A percentile compares a stretch with the other conserved stretches of the same genome.
These are phyloP conservation scores for Fraxinus paxiana DNA, from an alignment of 305 asterid genomes.

Conservation along the genomic window DNA sequence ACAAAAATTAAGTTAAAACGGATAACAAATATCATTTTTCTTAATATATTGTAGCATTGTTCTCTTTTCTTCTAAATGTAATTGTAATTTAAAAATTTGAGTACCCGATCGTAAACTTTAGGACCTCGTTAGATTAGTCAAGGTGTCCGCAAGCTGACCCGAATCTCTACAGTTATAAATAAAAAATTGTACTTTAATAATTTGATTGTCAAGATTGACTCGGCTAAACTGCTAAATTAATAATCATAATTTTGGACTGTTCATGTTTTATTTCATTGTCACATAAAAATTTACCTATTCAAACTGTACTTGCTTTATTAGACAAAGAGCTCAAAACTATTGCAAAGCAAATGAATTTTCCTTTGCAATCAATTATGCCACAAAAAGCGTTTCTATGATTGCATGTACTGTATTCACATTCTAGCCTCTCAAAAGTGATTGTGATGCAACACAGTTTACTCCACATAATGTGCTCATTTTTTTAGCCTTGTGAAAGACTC, in stretches of 20 bases:
- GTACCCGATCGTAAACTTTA: too few relatives aligned
- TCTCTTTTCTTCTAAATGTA: background rate
- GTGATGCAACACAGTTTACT: background rate
- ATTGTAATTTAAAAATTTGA: too few relatives aligned
- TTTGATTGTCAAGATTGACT: background rate
- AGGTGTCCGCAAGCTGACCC: too few relatives aligned
- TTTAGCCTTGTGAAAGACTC: background rate
- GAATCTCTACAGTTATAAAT: too few relatives aligned
- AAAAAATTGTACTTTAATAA: too few relatives aligned
- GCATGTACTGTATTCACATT: background rate
- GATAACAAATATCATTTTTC: background rate
- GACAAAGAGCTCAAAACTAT: background rate
- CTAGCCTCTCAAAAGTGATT: background rate
- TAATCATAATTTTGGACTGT: background rate
- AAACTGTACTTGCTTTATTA: background rate
- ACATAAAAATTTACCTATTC: background rate
- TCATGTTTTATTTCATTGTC: background rate
- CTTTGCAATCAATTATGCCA: background rate
- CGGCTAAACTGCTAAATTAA: background rate
- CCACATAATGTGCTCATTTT: background rate
- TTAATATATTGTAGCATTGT: background rate
- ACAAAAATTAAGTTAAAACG: too few relatives aligned
- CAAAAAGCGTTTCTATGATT: background rate
- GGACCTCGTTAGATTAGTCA: too few relatives aligned
- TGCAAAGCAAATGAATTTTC: background rate